Evolutionary conservation across 176 grass and related monocot species (phyloP), one percentile per base, ranked within the genome.

Genomic region (Carex kokanica): DNA sequence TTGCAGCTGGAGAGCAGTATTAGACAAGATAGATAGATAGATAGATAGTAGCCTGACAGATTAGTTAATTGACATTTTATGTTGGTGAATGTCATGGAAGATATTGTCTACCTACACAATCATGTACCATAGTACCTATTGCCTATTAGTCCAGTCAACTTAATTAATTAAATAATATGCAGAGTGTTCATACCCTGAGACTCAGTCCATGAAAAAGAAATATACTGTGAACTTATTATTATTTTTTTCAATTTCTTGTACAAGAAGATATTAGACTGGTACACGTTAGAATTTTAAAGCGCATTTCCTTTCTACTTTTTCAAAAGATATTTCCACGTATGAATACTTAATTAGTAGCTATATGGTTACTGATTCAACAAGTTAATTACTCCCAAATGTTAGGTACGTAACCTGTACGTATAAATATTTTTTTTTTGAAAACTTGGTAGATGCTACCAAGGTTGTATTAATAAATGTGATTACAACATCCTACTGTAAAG

Each of bases 191-290:
- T 21, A 18, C 13, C 51, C 56, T 55, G 49, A 24, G 51, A 78
- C 73, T 32, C 2, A 18, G 51, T 78, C 73, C 40, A 78, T 17
- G 73, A 78, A 78, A 70, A 78, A 56, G 47, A 78, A 17, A 49
- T 29, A 29, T 71, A 71, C 38, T 23, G 1, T 41, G 6, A 41
- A 47, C 38, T 45, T 64, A 8, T 34, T 45, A 21, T 43, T 21
- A n/a, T 43, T 43, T 38, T 69, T 69, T 69, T 17, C 14, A 24
- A 29, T 64, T 7, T 6, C 17, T 56, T 56, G 73, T 32, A 7
- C 49, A 5, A 31, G 51, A 78, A 78, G 73, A 31, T 78, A 75
- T 54, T 55, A 2, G 12, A 20, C 3, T 32, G 47, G 24, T 31
- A 77, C 49, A 32, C 49, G 25, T 56, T 31, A 8, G 52, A 56